Conservation (phyloP, 2,329 filamentous ascomycete species). For the Colletotrichum aenigma region DNA sequence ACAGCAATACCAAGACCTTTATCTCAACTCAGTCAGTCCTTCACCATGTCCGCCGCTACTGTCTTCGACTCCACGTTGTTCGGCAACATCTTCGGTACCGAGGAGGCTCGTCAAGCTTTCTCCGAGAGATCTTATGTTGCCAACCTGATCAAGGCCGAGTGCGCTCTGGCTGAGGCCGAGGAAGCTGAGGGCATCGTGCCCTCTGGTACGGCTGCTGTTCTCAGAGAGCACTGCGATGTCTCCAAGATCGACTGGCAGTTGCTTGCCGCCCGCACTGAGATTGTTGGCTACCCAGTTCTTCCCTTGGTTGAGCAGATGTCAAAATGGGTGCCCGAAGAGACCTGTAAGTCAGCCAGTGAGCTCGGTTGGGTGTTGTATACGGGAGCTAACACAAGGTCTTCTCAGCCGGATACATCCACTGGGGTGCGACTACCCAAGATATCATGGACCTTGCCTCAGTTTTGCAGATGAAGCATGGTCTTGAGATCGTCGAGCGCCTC, state of each 20-base stretch:
- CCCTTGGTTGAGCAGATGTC: constrained; percentile 54
- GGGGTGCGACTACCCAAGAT: constrained; percentile 64
- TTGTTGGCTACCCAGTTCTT: constrained; percentile 59
- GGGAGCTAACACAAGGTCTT: neutral
- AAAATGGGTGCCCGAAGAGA: constrained; percentile 33
- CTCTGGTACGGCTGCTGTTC: constrained; percentile 32
- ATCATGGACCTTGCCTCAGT: constrained; percentile 61
- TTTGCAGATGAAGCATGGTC: constrained; percentile 55
- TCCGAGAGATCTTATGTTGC: constrained; percentile 53
- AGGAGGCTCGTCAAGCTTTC: constrained; percentile 55
- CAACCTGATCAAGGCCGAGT: constrained; percentile 54
- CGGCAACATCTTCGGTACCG: constrained; percentile 54
- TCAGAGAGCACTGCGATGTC: constrained; percentile 36
- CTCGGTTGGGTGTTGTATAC: no score
- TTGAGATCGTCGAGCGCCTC: constrained; percentile 50
- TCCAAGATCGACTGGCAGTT: constrained; percentile 24
- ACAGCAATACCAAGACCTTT: neutral
- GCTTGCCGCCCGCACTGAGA: constrained; percentile 54
- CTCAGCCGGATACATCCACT: constrained; percentile 51
- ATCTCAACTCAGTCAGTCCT: neutral
- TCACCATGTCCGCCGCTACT: constrained; percentile 25
- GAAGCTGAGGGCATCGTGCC: constrained; percentile 52
- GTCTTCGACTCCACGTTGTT: constrained; percentile 55
- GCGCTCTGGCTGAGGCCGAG: constrained; percentile 55
- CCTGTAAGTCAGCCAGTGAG: constrained; percentile 23